Conservation (phyloP, 2,329 filamentous ascomycete species). For the Neocatenulostroma microsporum region DNA sequence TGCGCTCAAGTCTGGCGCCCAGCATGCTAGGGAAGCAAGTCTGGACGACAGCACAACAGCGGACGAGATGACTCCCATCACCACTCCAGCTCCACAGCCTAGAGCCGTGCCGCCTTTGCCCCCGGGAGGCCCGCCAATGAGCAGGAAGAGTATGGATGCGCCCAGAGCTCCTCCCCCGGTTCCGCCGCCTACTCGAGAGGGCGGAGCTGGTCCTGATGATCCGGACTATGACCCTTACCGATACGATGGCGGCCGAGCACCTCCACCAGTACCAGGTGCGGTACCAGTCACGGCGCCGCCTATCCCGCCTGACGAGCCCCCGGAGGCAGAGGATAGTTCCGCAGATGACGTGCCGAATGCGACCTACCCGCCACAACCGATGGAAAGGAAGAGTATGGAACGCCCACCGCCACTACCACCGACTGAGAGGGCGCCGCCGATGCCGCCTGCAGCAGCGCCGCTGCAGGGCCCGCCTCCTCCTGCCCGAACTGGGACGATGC, state of each 20-base stretch:
- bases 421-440: slow-evolving; percentile 34
- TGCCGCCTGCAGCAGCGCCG: slow-evolving; percentile 38
- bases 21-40: slow-evolving; percentile 70
- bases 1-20: slow-evolving; percentile 73
- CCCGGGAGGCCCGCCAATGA: slow-evolving; percentile 46
- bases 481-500: slow-evolving; percentile 36
- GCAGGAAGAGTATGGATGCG: slow-evolving; percentile 60
- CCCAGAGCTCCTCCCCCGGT: slow-evolving; percentile 64
- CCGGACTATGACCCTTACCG: slow-evolving; percentile 65
- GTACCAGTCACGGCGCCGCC: slow-evolving; percentile 27
- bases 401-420: slow-evolving; percentile 28
- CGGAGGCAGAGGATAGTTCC: slow-evolving; percentile 31
- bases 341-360: slow-evolving; percentile 37
- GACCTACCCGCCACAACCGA: not conserved
- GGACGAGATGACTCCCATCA: slow-evolving; percentile 46
- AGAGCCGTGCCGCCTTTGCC: slow-evolving; percentile 50
- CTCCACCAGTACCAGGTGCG: slow-evolving; percentile 29
- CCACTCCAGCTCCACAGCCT: slow-evolving; percentile 34
- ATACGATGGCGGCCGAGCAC: slow-evolving; percentile 30
- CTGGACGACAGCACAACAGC: slow-evolving; percentile 56
- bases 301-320: slow-evolving; percentile 24
- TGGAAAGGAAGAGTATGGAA: slow-evolving; percentile 26
- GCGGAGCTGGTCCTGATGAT: slow-evolving; percentile 37
- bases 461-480: slow-evolving; percentile 35
- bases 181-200: slow-evolving; percentile 40